Conservation (phyloP, 805 yeast genomes). For the Ogataea henricii region DNA sequence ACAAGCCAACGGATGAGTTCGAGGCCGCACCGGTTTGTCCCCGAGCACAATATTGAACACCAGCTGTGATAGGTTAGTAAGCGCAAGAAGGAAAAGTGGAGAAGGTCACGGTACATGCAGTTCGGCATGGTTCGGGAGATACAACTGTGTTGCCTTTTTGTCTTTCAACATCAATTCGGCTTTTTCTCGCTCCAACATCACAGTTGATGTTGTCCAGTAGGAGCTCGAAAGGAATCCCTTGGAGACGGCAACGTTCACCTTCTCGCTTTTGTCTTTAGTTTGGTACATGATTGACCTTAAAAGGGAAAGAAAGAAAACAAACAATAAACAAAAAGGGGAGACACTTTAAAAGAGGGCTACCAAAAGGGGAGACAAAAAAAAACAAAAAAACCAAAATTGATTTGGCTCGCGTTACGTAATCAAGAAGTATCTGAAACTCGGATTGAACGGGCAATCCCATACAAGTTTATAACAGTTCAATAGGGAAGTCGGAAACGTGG, state of each 20-base stretch:
- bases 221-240: slow-evolving; percentile 1
- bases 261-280: neutral
- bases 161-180: neutral
- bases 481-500: no score
- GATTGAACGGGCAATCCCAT: neutral
- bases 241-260: neutral
- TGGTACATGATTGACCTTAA: neutral
- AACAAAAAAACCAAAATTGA: neutral
- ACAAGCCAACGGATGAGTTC: slow-evolving; percentile 17
- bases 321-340: neutral
- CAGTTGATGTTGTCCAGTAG: neutral
- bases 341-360: neutral
- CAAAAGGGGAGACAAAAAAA: neutral
- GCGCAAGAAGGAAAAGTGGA: neutral
- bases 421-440: neutral
- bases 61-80: slow-evolving; percentile 8
- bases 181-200: neutral
- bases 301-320: neutral
- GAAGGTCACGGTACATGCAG: slow-evolving; percentile 6
- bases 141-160: neutral
- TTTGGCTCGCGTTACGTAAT: neutral
- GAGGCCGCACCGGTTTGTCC: slow-evolving; percentile 10
- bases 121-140: slow-evolving; percentile 12
- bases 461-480: no score
- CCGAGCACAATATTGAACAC: slow-evolving; percentile 12